Conservation (phyloP, 2,329 filamentous ascomycete genomes). For the Aspergillus sp. region DNA sequence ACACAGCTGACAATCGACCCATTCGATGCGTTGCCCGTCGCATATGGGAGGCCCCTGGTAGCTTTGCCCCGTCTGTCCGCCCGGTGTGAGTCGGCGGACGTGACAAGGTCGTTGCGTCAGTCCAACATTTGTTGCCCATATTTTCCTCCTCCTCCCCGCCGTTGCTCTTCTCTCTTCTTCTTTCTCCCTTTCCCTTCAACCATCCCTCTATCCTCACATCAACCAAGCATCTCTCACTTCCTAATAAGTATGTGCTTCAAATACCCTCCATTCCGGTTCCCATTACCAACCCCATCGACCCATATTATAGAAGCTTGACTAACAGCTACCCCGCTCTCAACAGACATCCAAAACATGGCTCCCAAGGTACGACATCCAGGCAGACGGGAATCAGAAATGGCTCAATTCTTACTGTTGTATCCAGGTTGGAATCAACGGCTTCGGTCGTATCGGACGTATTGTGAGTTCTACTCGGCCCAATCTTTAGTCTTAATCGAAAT, state of each 20-base stretch:
- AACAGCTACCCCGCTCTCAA: slow-evolving; percentile 28
- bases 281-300: neutral
- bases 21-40: slow-evolving; percentile 12
- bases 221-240: neutral
- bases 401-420: slow-evolving; percentile 6
- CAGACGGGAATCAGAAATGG: neutral
- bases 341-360: slow-evolving; percentile 34
- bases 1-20: slow-evolving; percentile 18
- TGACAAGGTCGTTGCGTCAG: slow-evolving; percentile 38
- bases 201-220: slow-evolving; percentile 8
- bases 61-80: slow-evolving; percentile 28
- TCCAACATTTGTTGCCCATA: slow-evolving; percentile 19
- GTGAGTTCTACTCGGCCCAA: slow-evolving; percentile 40
- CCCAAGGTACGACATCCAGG: slow-evolving; percentile 28
- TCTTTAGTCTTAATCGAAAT: neutral
- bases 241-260: slow-evolving; percentile 15
- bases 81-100: slow-evolving; percentile 28
- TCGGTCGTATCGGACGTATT: slow-evolving; percentile 98
- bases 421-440: slow-evolving; percentile 97
- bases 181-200: slow-evolving; percentile 18
- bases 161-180: slow-evolving; percentile 20
- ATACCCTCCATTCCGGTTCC: neutral
- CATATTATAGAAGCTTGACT: slow-evolving; percentile 20
- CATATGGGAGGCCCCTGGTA: slow-evolving; percentile 15
- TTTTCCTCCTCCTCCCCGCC: slow-evolving; percentile 31